Evolutionary conservation across 2,329 filamentous ascomycete genomes (phyloP), one percentile per base, ranked within the genome.

Genomic region (Fusarium sublunatum): DNA sequence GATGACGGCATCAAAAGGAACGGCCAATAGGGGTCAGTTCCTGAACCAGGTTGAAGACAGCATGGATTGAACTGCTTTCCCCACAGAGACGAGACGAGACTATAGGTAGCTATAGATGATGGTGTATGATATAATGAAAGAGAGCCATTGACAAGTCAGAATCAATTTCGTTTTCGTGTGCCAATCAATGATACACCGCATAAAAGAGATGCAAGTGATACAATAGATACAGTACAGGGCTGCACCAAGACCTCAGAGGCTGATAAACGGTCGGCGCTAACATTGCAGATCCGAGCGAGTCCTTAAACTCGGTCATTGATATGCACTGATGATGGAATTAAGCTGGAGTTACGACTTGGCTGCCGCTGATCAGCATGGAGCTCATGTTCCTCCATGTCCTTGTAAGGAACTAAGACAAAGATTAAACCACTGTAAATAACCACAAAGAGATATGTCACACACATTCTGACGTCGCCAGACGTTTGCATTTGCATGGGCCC

Each of bases 61-160:
- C 46, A 43, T 35, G 44, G 48, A 22, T 26, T 48, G 47, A 47
- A 28, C 38, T 47, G n/a, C 35, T 35, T 26, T 28, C 35, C 28
- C 28, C 32, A 41, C 39, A 55, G 11, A 31, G 46, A 40, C 11
- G 11, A 31, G 46, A 40, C 11, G 29, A 58, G 19, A 19, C 19
- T 19, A 3, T 19, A 19, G 19, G 19, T 45, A 36, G 53, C 22
- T 36, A 65, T 59, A 67, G 55, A 69, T 55, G 52, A 68, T 56
- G 64, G 69, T 69, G 45, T 67, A 61, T 58, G 53, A 65, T 62
- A 68, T 53, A 65, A 68, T 58, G 24, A 38, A 28, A 49, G 31
- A 52, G 44, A 36, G 46, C 25, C 15, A 47, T 51, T 44, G 49
- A 58, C 45, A 22, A 55, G 32, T 41, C 22, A 34, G 24, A 24